Evolutionary conservation across 208 protist genomes (phyloP).

Genomic region (Lotmaria passim): DNA sequence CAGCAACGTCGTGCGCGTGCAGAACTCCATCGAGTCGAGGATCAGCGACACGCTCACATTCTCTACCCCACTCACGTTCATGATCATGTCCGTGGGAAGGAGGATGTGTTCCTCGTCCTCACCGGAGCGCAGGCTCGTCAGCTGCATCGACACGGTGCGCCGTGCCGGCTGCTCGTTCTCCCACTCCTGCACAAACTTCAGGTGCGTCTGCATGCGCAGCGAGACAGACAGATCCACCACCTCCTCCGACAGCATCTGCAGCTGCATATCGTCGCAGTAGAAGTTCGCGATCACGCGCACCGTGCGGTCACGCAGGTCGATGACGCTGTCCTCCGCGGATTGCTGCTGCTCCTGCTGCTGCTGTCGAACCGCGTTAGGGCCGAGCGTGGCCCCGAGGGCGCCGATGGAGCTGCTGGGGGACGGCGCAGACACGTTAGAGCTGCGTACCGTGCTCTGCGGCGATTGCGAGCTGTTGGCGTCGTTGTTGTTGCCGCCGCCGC

Average conservation of each 20-base stretch:
- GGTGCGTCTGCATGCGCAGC: conserved; percentile 45
- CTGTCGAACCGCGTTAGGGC: not conserved
- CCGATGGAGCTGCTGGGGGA: conserved; percentile 13
- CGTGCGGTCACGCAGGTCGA: conserved; percentile 32
- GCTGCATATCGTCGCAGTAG: conserved; percentile 39
- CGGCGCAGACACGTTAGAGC: conserved; percentile 4
- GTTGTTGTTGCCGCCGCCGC: not conserved
- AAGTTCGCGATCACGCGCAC: conserved; percentile 47
- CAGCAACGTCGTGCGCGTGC: conserved; percentile 61
- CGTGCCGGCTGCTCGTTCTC: conserved; percentile 50
- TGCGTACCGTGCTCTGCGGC: conserved; percentile 7
- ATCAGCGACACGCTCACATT: conserved; percentile 57
- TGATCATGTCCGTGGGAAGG: conserved; percentile 60
- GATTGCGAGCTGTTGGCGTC: conserved; percentile 4
- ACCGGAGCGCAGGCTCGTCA: conserved; percentile 62
- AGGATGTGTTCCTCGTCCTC: conserved; percentile 65
- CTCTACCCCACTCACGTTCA: conserved; percentile 66
- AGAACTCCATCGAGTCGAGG: conserved; percentile 64
- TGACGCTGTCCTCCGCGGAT: conserved; percentile 2
- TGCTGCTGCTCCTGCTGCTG: not conserved
- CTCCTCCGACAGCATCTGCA: conserved; percentile 76
- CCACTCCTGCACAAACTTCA: conserved; percentile 49
- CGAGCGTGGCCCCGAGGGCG: not conserved
- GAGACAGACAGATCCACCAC: conserved; percentile 60
- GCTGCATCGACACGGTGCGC: conserved; percentile 46